A percentile compares a stretch with the other conserved stretches of the same genome.
phyloP scores from a whole-genome alignment of 192 early-diverging fungal genomes.

The Helicostylum pulchrum region DNA sequence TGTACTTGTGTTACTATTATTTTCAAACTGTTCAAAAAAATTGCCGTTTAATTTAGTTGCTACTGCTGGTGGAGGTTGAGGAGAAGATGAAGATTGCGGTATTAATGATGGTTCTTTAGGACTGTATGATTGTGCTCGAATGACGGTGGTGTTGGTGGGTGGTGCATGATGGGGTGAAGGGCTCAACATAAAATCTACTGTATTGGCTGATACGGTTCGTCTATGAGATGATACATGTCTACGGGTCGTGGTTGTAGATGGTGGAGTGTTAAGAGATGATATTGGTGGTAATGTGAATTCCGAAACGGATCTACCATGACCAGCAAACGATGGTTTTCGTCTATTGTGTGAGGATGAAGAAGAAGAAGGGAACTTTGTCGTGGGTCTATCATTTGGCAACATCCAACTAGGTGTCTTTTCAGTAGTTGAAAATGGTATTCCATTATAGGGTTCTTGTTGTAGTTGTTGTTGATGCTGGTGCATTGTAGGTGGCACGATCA shows the following conservation, averaged over 20 bases:
- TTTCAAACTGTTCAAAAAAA: background rate
- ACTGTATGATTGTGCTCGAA: background rate
- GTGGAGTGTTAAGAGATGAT: background rate
- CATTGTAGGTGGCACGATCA: background rate
- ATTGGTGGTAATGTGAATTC: constrained; percentile 1
- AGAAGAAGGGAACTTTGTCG: no score
- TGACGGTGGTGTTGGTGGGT: no score
- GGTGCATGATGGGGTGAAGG: background rate
- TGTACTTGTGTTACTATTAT: background rate
- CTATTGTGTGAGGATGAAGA: background rate
- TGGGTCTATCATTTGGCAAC: background rate
- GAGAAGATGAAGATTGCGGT: background rate
- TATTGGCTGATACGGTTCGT: constrained; percentile 9
- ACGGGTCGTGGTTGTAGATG: background rate
- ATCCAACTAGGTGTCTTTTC: background rate
- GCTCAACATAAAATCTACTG: constrained; percentile 4
- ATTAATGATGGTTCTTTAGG: background rate
- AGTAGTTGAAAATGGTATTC: background rate
- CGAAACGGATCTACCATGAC: constrained; percentile 2
- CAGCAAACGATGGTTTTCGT: background rate
- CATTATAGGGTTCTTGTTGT: constrained; percentile 7
- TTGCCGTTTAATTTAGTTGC: background rate
- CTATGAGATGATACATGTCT: background rate
- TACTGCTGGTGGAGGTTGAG: background rate
- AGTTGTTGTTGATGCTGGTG: background rate